Conservation (phyloP, 345 rosid species). For the Brassica napus region Da-Ae NC_063434.1:19521001-19521500, state of each 20-base stretch:
- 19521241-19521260: not conserved
- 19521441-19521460: too few species aligned
- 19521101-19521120: not conserved
- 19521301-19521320: too few species aligned
- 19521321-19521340: too few species aligned
- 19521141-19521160: slow-evolving; percentile 17
- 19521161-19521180: slow-evolving; percentile 13
- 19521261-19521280: slow-evolving; percentile 4
- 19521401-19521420: too few species aligned
- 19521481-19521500: too few species aligned
- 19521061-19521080: not conserved
- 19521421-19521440: too few species aligned
- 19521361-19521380: too few species aligned
- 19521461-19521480: too few species aligned
- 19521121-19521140: slow-evolving; percentile 5
- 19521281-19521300: slow-evolving; percentile 20
- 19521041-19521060: not conserved
- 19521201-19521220: not conserved
- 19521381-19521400: too few species aligned
- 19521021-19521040: not conserved
- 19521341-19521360: too few species aligned
- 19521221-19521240: slow-evolving; percentile 9
- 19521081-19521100: not conserved
- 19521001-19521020: slow-evolving; percentile 16
- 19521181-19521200: not conserved